Evolutionary conservation across 2,329 filamentous ascomycete species (phyloP), one percentile per base, ranked within the genome.

Genomic region (Penicillium sp.): DNA sequence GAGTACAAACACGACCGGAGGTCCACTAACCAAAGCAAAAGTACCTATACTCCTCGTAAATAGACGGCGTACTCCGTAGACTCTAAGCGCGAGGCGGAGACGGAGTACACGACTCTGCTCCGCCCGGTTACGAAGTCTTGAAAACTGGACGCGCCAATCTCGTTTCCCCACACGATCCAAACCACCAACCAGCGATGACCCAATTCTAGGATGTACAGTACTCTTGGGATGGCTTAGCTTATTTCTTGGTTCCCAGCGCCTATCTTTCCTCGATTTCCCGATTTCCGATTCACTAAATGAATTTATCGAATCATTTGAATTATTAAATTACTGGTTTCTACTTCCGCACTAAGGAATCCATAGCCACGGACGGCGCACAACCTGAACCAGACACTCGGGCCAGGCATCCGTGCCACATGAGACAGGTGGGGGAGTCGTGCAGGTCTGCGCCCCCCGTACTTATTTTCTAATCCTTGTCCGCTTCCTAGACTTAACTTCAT

Each of bases 341-440:
- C 57, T 57, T 57, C 57, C 46, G 35, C 44, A 50, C 53, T 48
- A 56, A 41, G 33, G 35, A 58, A 62, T 48, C 63, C 62, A 63
- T 57, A 55, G 57, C 60, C 62, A 62, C 55, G 58, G 60, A 62
- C 55, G 48, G 57, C 53, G 56, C 58, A 60, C 56, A 48, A 48
- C 58, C 39, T 55, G 56, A 60, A 58, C 64, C 63, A 66, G 53
- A 58, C 43, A 48, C 51, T 62, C 62, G 63, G 63, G 55, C 41
- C 48, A 49, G 53, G 47, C 47, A 55, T 55, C 46, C 52, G 52
- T 55, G 52, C 52, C 37, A 37, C 37, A 47, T 37, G 51, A 47
- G 51, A 44, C 27, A 44, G 29, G 29, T 33, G 31, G 31, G 29
- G 31, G 5, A 16, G 11, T 26, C 31, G 31, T 33, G 31, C 31